Conservation (phyloP, 2,329 filamentous ascomycete species). For the Diplodia corticola region DNA sequence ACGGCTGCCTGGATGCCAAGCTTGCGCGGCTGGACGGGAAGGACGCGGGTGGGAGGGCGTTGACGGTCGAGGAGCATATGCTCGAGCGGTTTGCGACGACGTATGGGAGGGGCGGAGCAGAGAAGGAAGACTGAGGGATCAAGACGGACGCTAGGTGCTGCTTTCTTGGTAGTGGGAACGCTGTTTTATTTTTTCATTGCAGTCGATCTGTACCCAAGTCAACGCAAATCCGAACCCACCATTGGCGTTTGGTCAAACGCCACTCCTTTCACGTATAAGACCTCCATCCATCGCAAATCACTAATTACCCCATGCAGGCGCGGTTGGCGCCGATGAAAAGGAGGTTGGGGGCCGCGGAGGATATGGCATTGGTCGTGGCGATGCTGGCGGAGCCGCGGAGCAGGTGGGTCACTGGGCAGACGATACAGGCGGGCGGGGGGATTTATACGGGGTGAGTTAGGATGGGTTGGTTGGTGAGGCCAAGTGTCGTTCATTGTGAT, state of each 20-base stretch:
- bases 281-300: too few relatives aligned
- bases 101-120: slow-evolving; percentile 9
- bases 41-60: slow-evolving; percentile 24
- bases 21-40: slow-evolving; percentile 25
- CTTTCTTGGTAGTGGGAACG: too few relatives aligned
- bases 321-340: slow-evolving; percentile 53
- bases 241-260: too few relatives aligned
- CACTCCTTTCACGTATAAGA: too few relatives aligned
- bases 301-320: too few relatives aligned
- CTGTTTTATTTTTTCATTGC: too few relatives aligned
- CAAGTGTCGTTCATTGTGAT: too few relatives aligned
- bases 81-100: slow-evolving; percentile 26
- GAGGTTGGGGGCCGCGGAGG: slow-evolving; percentile 54
- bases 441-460: slow-evolving; percentile 35
- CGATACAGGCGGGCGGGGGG: slow-evolving; percentile 58
- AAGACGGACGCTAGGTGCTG: too few relatives aligned
- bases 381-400: slow-evolving; percentile 54
- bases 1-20: slow-evolving; percentile 51
- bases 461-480: too few relatives aligned
- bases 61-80: slow-evolving; percentile 32
- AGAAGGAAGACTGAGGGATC: background rate
- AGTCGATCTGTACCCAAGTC: too few relatives aligned
- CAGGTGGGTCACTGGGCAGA: slow-evolving; percentile 52
- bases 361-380: slow-evolving; percentile 58
- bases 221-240: too few relatives aligned